Base-by-base conservation (phyloP, 1,284 basidiomycete genomes). In the Phellinidium pouzarii region DNA sequence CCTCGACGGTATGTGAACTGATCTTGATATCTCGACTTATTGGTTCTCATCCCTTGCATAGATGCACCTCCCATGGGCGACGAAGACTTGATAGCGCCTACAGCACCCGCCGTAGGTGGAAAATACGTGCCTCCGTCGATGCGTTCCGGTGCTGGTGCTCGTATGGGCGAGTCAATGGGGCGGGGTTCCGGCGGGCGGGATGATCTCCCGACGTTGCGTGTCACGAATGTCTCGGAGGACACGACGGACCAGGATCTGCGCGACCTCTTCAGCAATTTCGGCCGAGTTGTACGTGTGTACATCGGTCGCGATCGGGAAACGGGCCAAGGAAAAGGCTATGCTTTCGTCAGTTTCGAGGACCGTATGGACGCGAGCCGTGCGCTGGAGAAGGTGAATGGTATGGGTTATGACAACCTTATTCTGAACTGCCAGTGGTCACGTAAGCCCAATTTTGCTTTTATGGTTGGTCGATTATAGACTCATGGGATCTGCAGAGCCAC, bases 201-300 rank as follows among this genome's bases (percentile, higher is more conserved):
- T 68, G 95, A 99, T 65, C 77, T 95, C 23, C 95, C 96, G 3
- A 99, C 96, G 0, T 79, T 99, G 22, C 91, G 96, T 48, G 92
- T 99, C 61, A 98, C 96, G 40, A 99, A 98, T 65, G 87, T 99
- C 57, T 93, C 91, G 27, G 89, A 94, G 68, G 96, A 99, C 64
- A 93, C 93, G 1, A 84, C 91, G 62, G 96, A 99, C 68, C 87
- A 87, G 66, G 96, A 99, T 70, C 75, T 99, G 48, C 85, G 94
- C 55, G 92, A 93, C 25, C 77, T 99, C 20, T 99, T 99, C 68
- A 79, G 84, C 48, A 65, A 73, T 20, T 91, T 94, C 63, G 91
- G 93, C 1, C 79, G 90, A 17, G 86, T 95, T 40, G 84, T 82
- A 40, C 76, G 94, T 49, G 93, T 98, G 49, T 98, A 94, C 69